Conservation (phyloP, 2,329 filamentous ascomycete genomes). For the Colletotrichum sp. region DNA sequence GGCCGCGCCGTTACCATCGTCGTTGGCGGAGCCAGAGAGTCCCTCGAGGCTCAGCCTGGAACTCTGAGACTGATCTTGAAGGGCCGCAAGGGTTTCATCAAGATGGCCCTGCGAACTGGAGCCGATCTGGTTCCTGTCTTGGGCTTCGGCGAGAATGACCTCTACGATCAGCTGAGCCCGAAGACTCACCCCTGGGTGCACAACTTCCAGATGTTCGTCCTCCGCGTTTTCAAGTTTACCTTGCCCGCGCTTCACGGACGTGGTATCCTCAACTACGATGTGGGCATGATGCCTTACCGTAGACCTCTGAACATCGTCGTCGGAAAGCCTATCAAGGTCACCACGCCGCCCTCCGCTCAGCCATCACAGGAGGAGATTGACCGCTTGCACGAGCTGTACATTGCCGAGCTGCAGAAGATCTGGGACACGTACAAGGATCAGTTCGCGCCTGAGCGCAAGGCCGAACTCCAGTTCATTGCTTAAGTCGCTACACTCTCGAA, state of each 20-base stretch:
- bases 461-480: conserved; percentile 72
- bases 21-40: conserved; percentile 89
- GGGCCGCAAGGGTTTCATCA: conserved; percentile 89
- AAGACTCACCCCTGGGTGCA: conserved; percentile 80
- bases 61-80: conserved; percentile 79
- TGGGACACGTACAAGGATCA: conserved; percentile 82
- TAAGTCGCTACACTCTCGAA: conserved; percentile 30
- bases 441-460: conserved; percentile 67
- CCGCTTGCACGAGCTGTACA: conserved; percentile 78
- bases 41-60: conserved; percentile 84
- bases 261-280: conserved; percentile 97
- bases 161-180: conserved; percentile 89
- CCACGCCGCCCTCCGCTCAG: conserved; percentile 60
- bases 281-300: conserved; percentile 94
- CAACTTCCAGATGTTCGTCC: conserved; percentile 81
- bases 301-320: conserved; percentile 88
- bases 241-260: conserved; percentile 88
- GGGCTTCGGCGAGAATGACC: conserved; percentile 92
- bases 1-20: conserved; percentile 97
- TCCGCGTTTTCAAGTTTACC: conserved; percentile 90
- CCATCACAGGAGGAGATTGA: conserved; percentile 81
- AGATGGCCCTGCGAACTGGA: conserved; percentile 89
- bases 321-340: conserved; percentile 78
- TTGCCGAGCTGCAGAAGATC: conserved; percentile 73
- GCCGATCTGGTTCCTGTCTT: conserved; percentile 93